A percentile compares a stretch with the other conserved stretches of the same genome.
Evolutionary conservation across 306 rosid species (phyloP).

Genomic region (Quercus glauca): DNA sequence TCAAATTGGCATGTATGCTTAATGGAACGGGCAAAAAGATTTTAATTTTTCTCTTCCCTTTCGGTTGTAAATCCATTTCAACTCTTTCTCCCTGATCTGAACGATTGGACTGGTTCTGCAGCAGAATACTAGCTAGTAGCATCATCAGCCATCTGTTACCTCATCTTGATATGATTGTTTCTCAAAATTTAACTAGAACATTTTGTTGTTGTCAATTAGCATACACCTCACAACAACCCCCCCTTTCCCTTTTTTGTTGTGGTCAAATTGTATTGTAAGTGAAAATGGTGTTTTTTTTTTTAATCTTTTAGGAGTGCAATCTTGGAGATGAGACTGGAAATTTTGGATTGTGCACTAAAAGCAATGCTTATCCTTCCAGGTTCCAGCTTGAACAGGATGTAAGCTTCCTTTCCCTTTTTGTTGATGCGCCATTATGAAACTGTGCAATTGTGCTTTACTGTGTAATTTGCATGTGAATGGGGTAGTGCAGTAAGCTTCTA

Average conservation of each 20-base stretch:
- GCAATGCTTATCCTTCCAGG: constrained; percentile 35
- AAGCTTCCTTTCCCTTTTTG: constrained; percentile 28
- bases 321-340: constrained; percentile 19
- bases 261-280: not conserved
- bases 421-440: no score
- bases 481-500: no score
- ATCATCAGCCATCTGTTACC: not conserved
- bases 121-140: not conserved
- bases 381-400: constrained; percentile 75
- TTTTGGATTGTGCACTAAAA: constrained; percentile 27
- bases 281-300: constrained; percentile 12
- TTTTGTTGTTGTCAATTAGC: not conserved
- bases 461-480: no score
- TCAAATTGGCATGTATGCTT: not conserved
- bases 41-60: not conserved
- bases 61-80: not conserved
- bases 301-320: constrained; percentile 37
- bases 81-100: not conserved
- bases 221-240: not conserved
- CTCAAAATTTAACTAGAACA: not conserved
- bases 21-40: not conserved
- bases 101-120: not conserved
- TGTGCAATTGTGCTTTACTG: no score
- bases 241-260: not conserved
- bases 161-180: not conserved